Conservation (phyloP, 331 rosid genomes). For the Prunus yedoensis region DNA sequence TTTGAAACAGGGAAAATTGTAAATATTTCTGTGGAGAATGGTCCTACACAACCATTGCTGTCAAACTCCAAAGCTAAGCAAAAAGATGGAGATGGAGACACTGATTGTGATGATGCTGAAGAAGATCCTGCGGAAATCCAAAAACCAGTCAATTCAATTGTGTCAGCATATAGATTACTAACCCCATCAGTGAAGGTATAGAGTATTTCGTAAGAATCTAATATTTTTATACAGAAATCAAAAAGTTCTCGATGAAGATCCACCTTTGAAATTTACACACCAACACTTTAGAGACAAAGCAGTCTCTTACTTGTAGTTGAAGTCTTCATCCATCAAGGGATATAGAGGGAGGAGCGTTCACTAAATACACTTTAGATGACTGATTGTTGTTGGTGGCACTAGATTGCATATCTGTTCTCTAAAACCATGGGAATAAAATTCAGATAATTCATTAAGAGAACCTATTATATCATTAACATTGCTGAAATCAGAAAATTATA, state of each 20-base stretch:
- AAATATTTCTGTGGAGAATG: conserved; percentile 30
- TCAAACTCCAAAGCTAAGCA: conserved; percentile 43
- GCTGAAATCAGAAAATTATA: background rate
- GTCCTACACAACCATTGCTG: conserved; percentile 53
- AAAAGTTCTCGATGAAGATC: background rate
- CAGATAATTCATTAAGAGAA: background rate
- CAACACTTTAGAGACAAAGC: too few relatives aligned
- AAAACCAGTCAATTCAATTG: conserved; percentile 65
- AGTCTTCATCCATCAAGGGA: background rate
- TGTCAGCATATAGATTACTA: conserved; percentile 69
- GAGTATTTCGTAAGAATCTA: background rate
- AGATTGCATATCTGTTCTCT: background rate
- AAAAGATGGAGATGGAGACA: conserved; percentile 42
- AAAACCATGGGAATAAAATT: background rate
- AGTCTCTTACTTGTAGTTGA: background rate
- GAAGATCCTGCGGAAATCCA: conserved; percentile 39
- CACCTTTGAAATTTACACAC: background rate
- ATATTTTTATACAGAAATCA: background rate
- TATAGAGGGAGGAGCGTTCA: background rate
- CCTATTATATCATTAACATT: background rate
- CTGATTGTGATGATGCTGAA: conserved; percentile 52
- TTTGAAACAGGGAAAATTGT: conserved; percentile 21
- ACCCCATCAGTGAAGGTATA: conserved; percentile 83
- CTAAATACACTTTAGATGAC: background rate
- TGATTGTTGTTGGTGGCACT: background rate